Percentiles rank a stretch among this genome's conserved stretches.
phyloP scores from a whole-genome alignment of 2,329 filamentous ascomycete genomes.

The Penicillium vulpinum region DNA sequence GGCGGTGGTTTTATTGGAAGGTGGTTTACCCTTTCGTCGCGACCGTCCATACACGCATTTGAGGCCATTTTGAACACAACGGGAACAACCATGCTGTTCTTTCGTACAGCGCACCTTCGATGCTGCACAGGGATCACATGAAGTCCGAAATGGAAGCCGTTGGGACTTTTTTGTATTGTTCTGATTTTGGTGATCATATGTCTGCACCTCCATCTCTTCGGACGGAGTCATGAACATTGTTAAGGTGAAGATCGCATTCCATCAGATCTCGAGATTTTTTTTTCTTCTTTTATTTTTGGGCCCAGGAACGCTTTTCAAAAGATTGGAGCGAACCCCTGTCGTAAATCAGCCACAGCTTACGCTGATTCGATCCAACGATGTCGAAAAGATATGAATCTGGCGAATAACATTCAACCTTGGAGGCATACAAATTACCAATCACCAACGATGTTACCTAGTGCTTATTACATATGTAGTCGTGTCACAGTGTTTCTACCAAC shows the following conservation, averaged over 20 bases:
- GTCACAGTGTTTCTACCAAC: too few relatives aligned
- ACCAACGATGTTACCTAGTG: neutral
- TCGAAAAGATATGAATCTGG: neutral
- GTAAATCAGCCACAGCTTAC: neutral
- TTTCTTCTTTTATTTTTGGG: neutral
- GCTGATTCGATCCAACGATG: neutral
- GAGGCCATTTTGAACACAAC: neutral
- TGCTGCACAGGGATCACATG: neutral
- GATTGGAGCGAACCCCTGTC: neutral
- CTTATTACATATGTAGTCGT: neutral
- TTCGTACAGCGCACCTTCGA: neutral
- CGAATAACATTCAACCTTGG: neutral
- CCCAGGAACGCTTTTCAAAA: too few relatives aligned
- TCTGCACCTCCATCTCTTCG: neutral
- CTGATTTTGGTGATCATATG: neutral
- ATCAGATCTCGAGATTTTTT: neutral
- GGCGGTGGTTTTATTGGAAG: neutral
- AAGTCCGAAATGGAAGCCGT: neutral
- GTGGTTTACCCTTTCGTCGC: neutral
- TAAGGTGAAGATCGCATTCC: neutral
- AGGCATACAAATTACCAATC: too few relatives aligned
- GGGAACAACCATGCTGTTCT: neutral
- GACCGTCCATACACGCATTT: neutral
- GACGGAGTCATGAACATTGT: neutral
- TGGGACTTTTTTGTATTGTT: neutral